Evolutionary conservation across 1,284 basidiomycete genomes (phyloP).

Genomic region (Farysia itapuensis): DNA sequence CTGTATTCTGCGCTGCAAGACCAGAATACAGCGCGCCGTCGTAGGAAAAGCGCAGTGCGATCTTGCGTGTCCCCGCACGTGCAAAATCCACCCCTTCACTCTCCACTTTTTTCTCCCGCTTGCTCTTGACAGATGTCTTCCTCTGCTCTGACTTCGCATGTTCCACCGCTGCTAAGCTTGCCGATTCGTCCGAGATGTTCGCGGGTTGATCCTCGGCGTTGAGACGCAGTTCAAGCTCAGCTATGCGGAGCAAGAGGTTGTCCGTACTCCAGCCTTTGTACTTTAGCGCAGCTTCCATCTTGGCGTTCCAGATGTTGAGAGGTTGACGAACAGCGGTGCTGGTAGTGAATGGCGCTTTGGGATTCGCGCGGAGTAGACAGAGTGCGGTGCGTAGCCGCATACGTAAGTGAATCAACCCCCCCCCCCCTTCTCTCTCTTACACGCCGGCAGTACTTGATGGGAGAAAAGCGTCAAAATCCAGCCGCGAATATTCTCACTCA

Average conservation of each 20-base stretch:
- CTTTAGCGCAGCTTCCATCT: conserved; percentile 36
- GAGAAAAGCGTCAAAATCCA: no score
- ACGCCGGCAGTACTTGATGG: no score
- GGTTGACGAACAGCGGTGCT: no score
- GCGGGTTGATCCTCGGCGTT: not conserved
- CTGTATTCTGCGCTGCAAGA: conserved; percentile 69
- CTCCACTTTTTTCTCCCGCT: conserved; percentile 19
- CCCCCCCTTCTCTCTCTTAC: no score
- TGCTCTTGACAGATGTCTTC: not conserved
- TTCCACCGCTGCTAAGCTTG: not conserved
- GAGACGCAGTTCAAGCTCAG: conserved; percentile 30
- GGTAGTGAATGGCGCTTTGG: no score
- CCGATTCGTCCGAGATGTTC: not conserved
- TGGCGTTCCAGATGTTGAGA: conserved; percentile 26
- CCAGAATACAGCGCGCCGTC: conserved; percentile 90
- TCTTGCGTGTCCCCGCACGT: conserved; percentile 75
- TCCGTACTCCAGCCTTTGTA: conserved; percentile 39
- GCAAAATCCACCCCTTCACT: conserved; percentile 67
- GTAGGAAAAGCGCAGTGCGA: conserved; percentile 88
- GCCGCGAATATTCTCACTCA: no score
- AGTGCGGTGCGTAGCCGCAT: no score
- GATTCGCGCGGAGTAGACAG: no score
- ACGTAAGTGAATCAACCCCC: no score
- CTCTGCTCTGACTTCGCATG: not conserved
- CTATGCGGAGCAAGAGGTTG: conserved; percentile 37